Conservation (phyloP, 2,329 filamentous ascomycete genomes). For the Cladosporium sp. region DNA sequence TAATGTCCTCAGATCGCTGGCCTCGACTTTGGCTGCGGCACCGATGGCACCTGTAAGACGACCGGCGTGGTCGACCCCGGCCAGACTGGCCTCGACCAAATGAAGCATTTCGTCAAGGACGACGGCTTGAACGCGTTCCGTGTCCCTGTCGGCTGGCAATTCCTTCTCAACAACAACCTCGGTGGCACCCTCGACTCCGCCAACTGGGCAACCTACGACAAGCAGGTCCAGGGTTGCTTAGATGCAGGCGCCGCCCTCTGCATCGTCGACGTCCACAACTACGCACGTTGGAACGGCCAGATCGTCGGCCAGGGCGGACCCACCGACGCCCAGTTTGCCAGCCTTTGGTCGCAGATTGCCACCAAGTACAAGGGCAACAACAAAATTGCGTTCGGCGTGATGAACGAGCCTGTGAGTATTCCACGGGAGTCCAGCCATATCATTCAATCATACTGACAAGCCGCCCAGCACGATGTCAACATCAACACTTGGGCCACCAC, state of each 20-base stretch:
- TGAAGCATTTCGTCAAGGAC: conserved; percentile 51
- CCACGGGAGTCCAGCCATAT: not conserved
- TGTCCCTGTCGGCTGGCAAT: conserved; percentile 41
- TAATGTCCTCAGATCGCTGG: conserved; percentile 14
- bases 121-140: conserved; percentile 52
- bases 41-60: conserved; percentile 35
- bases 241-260: conserved; percentile 32
- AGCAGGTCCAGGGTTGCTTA: conserved; percentile 26
- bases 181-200: conserved; percentile 18
- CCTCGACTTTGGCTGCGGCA: conserved; percentile 32
- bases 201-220: conserved; percentile 23
- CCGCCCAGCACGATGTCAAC: conserved; percentile 36
- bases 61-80: conserved; percentile 29
- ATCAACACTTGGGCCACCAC: conserved; percentile 53
- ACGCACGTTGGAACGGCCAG: conserved; percentile 49
- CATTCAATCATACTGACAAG: conserved; percentile 39
- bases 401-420: conserved; percentile 53
- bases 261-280: conserved; percentile 30
- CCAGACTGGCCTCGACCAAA: conserved; percentile 35
- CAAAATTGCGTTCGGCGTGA: conserved; percentile 57
- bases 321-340: conserved; percentile 51
- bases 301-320: conserved; percentile 63
- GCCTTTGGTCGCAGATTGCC: conserved; percentile 52
- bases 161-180: conserved; percentile 21
- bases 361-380: conserved; percentile 49